Evolutionary conservation across 2,329 filamentous ascomycete genomes (phyloP), one percentile per base, ranked within the genome.

Genomic region (Pseudophaeomoniella oleicola): DNA sequence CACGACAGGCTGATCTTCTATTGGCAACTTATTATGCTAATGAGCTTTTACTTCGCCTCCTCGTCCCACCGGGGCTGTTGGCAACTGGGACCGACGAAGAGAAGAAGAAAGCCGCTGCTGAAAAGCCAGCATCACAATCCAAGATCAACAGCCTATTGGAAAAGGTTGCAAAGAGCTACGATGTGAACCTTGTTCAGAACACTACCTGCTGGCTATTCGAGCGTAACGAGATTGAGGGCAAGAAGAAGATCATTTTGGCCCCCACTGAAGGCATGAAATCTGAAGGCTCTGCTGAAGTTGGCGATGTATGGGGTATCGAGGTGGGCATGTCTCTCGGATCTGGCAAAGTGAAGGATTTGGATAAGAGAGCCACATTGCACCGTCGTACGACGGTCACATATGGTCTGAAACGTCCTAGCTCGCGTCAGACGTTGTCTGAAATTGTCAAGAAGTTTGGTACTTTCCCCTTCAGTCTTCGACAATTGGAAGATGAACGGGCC

Each of bases 281-380:
- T 39, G 90, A 98, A 43, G 90, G 90, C 53, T 62, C 76, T 39
- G 82, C 90, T 39, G 88, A 92, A 54, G 66, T 93, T 39, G 81
- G 84, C 47, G 90, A 98, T 58, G 87, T 93, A 42, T 98, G 90
- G 90, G 90, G 90, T 61, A 84, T 98, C 38, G 90, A 98, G 71
- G 77, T 94, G 57, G 88, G 88, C 49, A 75, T 98, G 55, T 90
- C 82, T 62, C 67, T 90, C 51, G 87, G 87, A 46, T 78, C 76
- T 43, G 90, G 90, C 57, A 98, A 98, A 71, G 81, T 93, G 62
- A 98, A 96, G 79, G 79, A 70, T 49, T 69, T 94, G 42, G 77
- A 85, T 53, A 81, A 92, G 63, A 78, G 90, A 45, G 68, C 90
- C 36, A 98, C 90, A 34, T 74, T 98, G 46, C 86, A 96, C 67